Percentiles rank a stretch among this genome's conserved stretches.
These are phyloP conservation scores for Boletellus ananiceps DNA, from an alignment of 768 basidiomycete genomes.

Conservation along the genomic window DNA sequence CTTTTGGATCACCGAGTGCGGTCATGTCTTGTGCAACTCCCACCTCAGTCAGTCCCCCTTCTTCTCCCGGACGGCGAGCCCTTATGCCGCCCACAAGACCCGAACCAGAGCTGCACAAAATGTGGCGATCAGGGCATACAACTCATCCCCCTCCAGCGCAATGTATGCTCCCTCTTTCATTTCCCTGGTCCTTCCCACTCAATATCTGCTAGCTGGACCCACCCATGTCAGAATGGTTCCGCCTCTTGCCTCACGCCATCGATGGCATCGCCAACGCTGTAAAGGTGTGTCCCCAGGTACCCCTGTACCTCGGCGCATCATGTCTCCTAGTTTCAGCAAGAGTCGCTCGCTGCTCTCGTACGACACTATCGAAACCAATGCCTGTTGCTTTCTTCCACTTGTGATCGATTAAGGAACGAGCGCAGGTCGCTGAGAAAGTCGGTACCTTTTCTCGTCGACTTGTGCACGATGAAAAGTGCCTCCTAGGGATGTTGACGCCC, in stretches of 20 bases:
- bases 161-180: conserved; percentile 42
- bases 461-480: conserved; percentile 5
- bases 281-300: conserved; percentile 44
- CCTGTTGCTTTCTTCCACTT: conserved; percentile 39
- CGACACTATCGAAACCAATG: conserved; percentile 57
- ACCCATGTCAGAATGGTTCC: conserved; percentile 83
- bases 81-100: conserved; percentile 38
- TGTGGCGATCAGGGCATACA: conserved; percentile 64
- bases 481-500: conserved; percentile 45
- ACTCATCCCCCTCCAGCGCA: conserved; percentile 65
- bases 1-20: conserved; percentile 88
- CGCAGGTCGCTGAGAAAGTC: conserved; percentile 52
- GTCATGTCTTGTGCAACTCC: conserved; percentile 79
- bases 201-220: conserved; percentile 56
- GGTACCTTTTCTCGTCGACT: conserved; percentile 4
- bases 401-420: conserved; percentile 36
- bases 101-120: conserved; percentile 69
- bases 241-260: conserved; percentile 52
- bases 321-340: conserved; percentile 68
- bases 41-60: conserved; percentile 61
- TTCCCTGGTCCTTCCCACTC: background rate
- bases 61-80: background rate
- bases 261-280: conserved; percentile 63
- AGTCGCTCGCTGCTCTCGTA: conserved; percentile 64
- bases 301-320: background rate